Conservation (phyloP, 1,284 basidiomycete genomes). For the Abortiporus biennis region DNA sequence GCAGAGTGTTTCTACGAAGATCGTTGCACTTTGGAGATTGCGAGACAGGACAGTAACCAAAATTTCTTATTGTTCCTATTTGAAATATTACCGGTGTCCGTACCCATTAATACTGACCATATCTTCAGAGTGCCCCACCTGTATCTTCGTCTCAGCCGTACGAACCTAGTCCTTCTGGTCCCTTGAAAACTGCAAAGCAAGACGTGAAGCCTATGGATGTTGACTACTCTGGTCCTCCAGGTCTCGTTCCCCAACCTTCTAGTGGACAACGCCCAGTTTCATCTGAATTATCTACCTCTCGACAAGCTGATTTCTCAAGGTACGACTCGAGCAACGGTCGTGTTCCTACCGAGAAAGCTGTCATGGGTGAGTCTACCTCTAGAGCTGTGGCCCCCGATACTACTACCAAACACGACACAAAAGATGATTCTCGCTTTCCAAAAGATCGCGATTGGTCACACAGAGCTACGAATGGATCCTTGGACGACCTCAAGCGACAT, state of each 20-base stretch:
- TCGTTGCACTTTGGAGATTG: too few species aligned
- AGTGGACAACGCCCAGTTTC: constrained; percentile 1
- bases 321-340: constrained; percentile 8
- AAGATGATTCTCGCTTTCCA: constrained; percentile 15
- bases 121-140: too few species aligned
- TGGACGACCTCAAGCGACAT: constrained; percentile 15
- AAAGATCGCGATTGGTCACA: constrained; percentile 15
- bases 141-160: too few species aligned
- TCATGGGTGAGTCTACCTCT: constrained; percentile 13
- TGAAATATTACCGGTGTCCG: too few species aligned
- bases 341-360: constrained; percentile 17
- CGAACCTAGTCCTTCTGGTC: background rate
- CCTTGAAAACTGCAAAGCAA: background rate
- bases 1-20: too few species aligned
- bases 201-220: constrained; percentile 11
- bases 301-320: constrained; percentile 8
- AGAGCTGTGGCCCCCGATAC: constrained; percentile 3
- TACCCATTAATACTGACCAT: too few species aligned
- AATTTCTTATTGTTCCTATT: too few species aligned
- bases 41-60: too few species aligned
- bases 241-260: constrained; percentile 1
- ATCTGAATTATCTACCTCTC: background rate
- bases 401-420: constrained; percentile 14
- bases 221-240: constrained; percentile 8
- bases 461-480: constrained; percentile 12